phyloP scores from a whole-genome alignment of 768 basidiomycete genomes.

The Leucosporidium yakuticum region DNA sequence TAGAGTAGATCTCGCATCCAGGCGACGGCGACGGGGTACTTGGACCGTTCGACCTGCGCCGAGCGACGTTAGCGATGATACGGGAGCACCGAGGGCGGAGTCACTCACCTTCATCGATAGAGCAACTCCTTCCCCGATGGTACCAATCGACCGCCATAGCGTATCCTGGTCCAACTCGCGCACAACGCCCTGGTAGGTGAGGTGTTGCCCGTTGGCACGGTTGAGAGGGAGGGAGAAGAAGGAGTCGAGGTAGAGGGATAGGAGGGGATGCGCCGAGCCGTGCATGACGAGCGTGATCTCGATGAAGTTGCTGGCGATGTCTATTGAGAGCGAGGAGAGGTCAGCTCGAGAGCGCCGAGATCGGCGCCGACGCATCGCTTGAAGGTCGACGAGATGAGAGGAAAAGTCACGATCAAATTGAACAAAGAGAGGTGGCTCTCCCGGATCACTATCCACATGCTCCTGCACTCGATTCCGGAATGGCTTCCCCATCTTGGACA shows the following conservation, averaged over 20 bases:
- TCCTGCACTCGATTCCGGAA: constrained; percentile 50
- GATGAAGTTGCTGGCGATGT: constrained; percentile 79
- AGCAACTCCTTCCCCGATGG: constrained; percentile 69
- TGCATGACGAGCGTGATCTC: constrained; percentile 62
- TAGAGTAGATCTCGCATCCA: constrained; percentile 86
- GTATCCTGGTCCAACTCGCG: constrained; percentile 85
- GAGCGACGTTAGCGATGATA: too few species aligned
- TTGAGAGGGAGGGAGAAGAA: constrained; percentile 85
- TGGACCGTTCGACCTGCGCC: constrained; percentile 71
- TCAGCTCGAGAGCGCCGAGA: background rate
- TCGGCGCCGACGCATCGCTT: too few species aligned
- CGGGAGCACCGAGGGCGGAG: too few species aligned
- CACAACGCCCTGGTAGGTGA: constrained; percentile 83
- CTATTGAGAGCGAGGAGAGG: constrained; percentile 2
- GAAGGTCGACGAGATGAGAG: background rate
- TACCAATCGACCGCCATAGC: constrained; percentile 68
- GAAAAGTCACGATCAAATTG: constrained; percentile 63
- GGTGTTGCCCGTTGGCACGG: constrained; percentile 58
- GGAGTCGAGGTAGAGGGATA: constrained; percentile 65
- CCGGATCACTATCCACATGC: constrained; percentile 63
- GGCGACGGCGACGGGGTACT: constrained; percentile 71
- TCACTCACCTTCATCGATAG: constrained; percentile 67
- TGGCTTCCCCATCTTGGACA: constrained; percentile 36
- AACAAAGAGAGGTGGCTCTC: constrained; percentile 73
- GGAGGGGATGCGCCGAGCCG: constrained; percentile 61